Evolutionary conservation across 2,329 filamentous ascomycete species (phyloP).

Genomic region (Zalaria obscura): DNA sequence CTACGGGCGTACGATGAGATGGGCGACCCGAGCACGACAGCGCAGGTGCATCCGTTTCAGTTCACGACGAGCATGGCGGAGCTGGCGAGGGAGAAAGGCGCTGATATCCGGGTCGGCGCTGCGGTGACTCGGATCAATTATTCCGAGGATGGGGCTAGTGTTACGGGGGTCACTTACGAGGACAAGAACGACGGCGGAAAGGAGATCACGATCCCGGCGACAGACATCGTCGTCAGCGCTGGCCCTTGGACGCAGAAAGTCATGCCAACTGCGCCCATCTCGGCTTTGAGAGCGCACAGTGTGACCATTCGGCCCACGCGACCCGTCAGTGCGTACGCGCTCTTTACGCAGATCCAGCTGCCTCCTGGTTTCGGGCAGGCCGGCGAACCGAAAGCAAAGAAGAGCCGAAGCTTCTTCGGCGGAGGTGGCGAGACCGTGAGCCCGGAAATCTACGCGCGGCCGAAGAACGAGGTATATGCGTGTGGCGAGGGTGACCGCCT

Average conservation of each 20-base stretch:
- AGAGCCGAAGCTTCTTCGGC: slow-evolving; percentile 30
- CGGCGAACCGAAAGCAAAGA: slow-evolving; percentile 20
- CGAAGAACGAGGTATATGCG: slow-evolving; percentile 80
- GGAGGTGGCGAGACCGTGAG: slow-evolving; percentile 51
- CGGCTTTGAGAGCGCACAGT: slow-evolving; percentile 46
- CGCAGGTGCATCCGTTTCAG: slow-evolving; percentile 83
- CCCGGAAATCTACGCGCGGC: slow-evolving; percentile 87
- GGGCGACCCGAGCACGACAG: slow-evolving; percentile 67
- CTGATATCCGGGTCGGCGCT: slow-evolving; percentile 45
- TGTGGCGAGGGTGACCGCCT: slow-evolving; percentile 77
- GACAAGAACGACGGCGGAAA: slow-evolving; percentile 35
- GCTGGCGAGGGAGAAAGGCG: slow-evolving; percentile 49
- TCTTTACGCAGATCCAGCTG: slow-evolving; percentile 77
- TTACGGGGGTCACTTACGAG: slow-evolving; percentile 50
- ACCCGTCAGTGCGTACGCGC: slow-evolving; percentile 55
- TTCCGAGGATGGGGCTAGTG: slow-evolving; percentile 26
- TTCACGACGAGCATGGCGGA: slow-evolving; percentile 77
- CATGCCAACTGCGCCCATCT: slow-evolving; percentile 41
- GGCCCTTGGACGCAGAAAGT: slow-evolving; percentile 47
- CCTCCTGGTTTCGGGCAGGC: slow-evolving; percentile 48
- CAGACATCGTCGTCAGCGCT: slow-evolving; percentile 43
- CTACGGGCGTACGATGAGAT: slow-evolving; percentile 66
- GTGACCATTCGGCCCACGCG: slow-evolving; percentile 44
- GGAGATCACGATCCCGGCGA: slow-evolving; percentile 37
- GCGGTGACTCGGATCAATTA: slow-evolving; percentile 56